Evolutionary conservation across 2,329 filamentous ascomycete species (phyloP).

Genomic region (Diaporthe amygdali): DNA sequence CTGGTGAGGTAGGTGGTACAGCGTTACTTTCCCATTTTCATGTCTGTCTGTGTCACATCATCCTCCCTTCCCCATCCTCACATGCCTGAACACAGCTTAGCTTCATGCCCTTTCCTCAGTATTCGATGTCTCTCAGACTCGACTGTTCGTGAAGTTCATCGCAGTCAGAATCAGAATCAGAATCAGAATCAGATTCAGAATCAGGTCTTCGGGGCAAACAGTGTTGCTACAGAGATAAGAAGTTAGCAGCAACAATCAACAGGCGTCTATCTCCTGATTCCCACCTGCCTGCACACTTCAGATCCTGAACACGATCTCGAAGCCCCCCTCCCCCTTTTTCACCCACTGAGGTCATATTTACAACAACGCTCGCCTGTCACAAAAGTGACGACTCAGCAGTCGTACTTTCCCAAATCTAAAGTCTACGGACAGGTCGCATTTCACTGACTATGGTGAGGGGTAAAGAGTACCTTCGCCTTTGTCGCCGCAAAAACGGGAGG

Average conservation of each 20-base stretch:
- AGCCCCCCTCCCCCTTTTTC: not conserved
- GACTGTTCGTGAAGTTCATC: not conserved
- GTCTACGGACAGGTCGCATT: not conserved
- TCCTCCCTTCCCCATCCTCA: not conserved
- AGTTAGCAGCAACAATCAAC: not conserved
- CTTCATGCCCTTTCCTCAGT: not conserved
- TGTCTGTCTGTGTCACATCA: not conserved
- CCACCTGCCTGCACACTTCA: not conserved
- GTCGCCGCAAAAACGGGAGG: conserved; percentile 1
- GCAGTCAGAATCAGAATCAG: too few species aligned
- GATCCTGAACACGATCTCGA: not conserved
- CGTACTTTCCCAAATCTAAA: not conserved
- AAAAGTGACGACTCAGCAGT: conserved; percentile 3
- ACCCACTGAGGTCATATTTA: not conserved
- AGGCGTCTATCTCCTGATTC: not conserved
- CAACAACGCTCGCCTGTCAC: not conserved
- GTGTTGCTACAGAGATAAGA: not conserved
- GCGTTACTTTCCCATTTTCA: not conserved
- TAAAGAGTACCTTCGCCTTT: conserved; percentile 6
- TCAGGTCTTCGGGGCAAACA: not conserved
- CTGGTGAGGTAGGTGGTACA: conserved; percentile 1
- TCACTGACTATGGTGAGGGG: conserved; percentile 18
- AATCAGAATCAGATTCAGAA: too few species aligned
- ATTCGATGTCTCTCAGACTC: not conserved
- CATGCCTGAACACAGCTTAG: not conserved